phyloP scores from a whole-genome alignment of 129 eudicot species.

The Pulicaria dysenterica region DNA sequence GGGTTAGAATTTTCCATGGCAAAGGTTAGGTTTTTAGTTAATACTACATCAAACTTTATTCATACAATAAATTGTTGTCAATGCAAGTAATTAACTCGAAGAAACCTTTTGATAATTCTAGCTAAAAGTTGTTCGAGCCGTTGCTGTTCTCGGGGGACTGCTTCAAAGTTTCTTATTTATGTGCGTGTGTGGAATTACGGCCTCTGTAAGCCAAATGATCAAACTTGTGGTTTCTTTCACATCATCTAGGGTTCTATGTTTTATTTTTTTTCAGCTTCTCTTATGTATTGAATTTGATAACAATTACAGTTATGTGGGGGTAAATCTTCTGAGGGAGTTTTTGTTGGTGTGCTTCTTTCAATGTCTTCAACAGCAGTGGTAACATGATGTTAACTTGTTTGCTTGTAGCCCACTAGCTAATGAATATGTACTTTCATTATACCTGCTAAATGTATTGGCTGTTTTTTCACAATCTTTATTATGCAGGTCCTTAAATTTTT shows the following conservation, averaged over 20 bases:
- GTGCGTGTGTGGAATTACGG: slow-evolving; percentile 93
- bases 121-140: slow-evolving; percentile 97
- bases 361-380: slow-evolving; percentile 99
- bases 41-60: not conserved
- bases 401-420: not conserved
- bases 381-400: slow-evolving; percentile 18
- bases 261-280: slow-evolving; percentile 16
- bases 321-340: slow-evolving; percentile 86
- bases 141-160: slow-evolving; percentile 91
- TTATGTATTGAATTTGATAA: slow-evolving; percentile 18
- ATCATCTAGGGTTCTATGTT: not conserved
- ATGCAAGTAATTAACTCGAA: slow-evolving; percentile 5
- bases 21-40: slow-evolving; percentile 52
- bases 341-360: slow-evolving; percentile 92
- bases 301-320: slow-evolving; percentile 89
- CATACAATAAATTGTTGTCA: slow-evolving; percentile 3
- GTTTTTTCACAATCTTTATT: slow-evolving; percentile 2
- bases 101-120: slow-evolving; percentile 32
- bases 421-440: slow-evolving; percentile 1
- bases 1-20: slow-evolving; percentile 94
- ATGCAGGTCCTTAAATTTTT: slow-evolving; percentile 81
- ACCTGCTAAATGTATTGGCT: slow-evolving; percentile 22
- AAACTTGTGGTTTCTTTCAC: slow-evolving; percentile 8
- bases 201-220: slow-evolving; percentile 63
- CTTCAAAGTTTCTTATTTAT: slow-evolving; percentile 86